Evolutionary conservation across 257 asterid genomes (phyloP).

Genomic region (Jacaranda copaia): DNA sequence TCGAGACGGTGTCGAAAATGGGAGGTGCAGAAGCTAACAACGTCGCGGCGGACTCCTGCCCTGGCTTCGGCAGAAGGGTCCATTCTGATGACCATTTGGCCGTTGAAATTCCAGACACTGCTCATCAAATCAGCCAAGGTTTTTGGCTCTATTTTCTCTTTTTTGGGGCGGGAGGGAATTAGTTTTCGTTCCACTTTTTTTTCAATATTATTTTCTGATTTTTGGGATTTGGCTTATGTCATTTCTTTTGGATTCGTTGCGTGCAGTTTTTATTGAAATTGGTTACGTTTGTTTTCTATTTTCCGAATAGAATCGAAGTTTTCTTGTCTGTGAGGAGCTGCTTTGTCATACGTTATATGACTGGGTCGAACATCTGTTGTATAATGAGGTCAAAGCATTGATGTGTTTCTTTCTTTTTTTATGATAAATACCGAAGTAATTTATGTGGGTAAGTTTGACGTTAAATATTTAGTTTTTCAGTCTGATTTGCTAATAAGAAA

Average conservation of each 20-base stretch:
- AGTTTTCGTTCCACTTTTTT: background rate
- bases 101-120: slow-evolving; percentile 73
- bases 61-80: slow-evolving; percentile 26
- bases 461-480: background rate
- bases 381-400: slow-evolving; percentile 13
- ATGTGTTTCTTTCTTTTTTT: background rate
- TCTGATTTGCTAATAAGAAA: background rate
- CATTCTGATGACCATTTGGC: slow-evolving; percentile 41
- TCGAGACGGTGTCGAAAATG: slow-evolving; percentile 36
- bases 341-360: background rate
- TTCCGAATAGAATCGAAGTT: background rate
- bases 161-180: background rate
- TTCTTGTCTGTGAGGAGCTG: background rate
- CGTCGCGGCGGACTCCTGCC: slow-evolving; percentile 32
- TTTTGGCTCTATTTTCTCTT: background rate
- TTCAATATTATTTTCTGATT: background rate
- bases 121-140: slow-evolving; percentile 88
- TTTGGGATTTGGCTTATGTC: background rate
- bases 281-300: background rate
- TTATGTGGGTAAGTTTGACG: background rate
- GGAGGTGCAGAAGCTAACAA: slow-evolving; percentile 34
- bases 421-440: background rate
- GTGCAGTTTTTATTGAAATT: background rate
- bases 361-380: background rate
- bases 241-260: background rate